These are phyloP conservation scores for Aspergillus coremiiformis DNA, from an alignment of 495 filamentous ascomycete genomes.

Conservation along the genomic window DNA sequence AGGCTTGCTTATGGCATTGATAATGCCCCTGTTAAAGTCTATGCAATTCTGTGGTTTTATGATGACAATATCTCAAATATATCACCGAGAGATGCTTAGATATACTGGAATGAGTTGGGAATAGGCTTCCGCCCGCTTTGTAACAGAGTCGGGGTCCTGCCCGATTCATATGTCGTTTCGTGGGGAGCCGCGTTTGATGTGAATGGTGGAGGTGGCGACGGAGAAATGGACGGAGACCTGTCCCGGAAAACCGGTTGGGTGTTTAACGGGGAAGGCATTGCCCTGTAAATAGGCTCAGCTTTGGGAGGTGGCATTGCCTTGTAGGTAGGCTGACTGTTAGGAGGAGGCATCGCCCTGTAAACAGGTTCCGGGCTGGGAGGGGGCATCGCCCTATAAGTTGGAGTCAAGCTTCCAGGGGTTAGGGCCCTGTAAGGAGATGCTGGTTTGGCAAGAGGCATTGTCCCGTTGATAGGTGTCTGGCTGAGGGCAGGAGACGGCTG, in stretches of 20 bases:
- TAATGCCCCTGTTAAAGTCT: not conserved
- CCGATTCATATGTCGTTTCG: constrained; percentile 19
- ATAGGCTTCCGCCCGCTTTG: constrained; percentile 36
- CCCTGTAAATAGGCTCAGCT: not conserved
- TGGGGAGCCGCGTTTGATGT: constrained; percentile 16
- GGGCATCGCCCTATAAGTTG: not conserved
- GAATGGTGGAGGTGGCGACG: constrained; percentile 33
- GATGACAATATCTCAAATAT: not conserved
- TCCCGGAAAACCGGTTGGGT: not conserved
- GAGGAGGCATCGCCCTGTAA: constrained; percentile 22
- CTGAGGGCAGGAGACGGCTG: constrained; percentile 12
- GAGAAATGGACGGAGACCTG: constrained; percentile 23
- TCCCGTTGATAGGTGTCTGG: constrained; percentile 18
- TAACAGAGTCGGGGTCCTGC: constrained; percentile 38
- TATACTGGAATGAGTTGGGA: constrained; percentile 26
- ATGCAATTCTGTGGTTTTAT: not conserved
- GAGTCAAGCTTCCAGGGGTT: not conserved
- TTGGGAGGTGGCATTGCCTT: not conserved
- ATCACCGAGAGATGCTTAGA: constrained; percentile 14
- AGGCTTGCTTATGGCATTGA: not conserved
- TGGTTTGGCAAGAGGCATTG: constrained; percentile 21
- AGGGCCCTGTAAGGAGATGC: constrained; percentile 19
- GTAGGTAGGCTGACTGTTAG: constrained; percentile 21
- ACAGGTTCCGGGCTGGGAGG: constrained; percentile 11
- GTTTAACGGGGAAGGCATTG: not conserved